phyloP scores from a whole-genome alignment of 352 stramenopile species.

The Globisporangium ultimum region DNA sequence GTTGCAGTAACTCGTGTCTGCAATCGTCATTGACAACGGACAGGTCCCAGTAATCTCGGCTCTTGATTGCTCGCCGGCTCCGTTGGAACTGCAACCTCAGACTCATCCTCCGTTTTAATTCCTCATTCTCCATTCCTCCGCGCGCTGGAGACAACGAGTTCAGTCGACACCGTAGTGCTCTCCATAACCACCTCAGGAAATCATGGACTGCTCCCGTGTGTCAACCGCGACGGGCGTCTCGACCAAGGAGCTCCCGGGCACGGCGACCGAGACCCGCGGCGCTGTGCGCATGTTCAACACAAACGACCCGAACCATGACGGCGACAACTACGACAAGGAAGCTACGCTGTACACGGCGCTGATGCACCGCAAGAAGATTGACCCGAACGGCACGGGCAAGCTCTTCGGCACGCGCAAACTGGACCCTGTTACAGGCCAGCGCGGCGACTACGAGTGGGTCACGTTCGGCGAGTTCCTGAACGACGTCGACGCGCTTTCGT shows the following conservation, averaged over 20 bases:
- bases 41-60: too few relatives aligned
- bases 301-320: slow-evolving; percentile 14
- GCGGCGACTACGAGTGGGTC: slow-evolving; percentile 50
- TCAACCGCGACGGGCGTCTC: too few relatives aligned
- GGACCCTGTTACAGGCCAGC: slow-evolving; percentile 30
- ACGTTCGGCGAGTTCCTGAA: slow-evolving; percentile 57
- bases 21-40: too few relatives aligned
- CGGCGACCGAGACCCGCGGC: slow-evolving; percentile 14
- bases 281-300: slow-evolving; percentile 11
- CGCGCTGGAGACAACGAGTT: too few relatives aligned
- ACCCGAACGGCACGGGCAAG: slow-evolving; percentile 38
- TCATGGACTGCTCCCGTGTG: too few relatives aligned
- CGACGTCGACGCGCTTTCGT: slow-evolving; percentile 37
- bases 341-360: slow-evolving; percentile 59
- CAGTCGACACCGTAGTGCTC: too few relatives aligned
- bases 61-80: too few relatives aligned
- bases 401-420: slow-evolving; percentile 55
- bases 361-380: slow-evolving; percentile 30
- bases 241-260: neutral
- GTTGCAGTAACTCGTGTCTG: too few relatives aligned
- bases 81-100: too few relatives aligned
- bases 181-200: neutral
- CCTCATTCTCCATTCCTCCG: too few relatives aligned
- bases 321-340: slow-evolving; percentile 24
- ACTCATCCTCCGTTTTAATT: too few relatives aligned